These are phyloP conservation scores for Taiwanofungus camphoratus DNA, from an alignment of 1,284 basidiomycete genomes.

Conservation along the genomic window DNA sequence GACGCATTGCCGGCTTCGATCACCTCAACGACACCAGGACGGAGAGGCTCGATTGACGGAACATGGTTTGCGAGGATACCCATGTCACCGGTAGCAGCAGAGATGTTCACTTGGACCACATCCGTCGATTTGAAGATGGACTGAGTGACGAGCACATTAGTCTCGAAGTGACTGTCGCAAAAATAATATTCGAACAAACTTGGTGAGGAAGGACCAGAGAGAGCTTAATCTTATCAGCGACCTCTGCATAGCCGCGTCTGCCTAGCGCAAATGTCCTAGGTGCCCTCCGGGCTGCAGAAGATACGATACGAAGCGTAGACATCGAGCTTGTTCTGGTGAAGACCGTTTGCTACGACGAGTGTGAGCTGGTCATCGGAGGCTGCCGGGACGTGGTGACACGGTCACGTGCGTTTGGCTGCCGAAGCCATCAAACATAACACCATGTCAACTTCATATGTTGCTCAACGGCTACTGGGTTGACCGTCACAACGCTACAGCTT, in stretches of 20 bases:
- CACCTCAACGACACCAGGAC: conserved; percentile 90
- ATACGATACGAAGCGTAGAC: conserved; percentile 70
- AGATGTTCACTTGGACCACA: conserved; percentile 91
- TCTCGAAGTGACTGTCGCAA: conserved; percentile 11
- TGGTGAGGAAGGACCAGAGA: conserved; percentile 91
- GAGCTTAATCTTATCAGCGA: conserved; percentile 80
- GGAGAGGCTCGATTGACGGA: conserved; percentile 87
- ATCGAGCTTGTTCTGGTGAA: conserved; percentile 34
- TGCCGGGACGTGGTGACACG: conserved; percentile 9
- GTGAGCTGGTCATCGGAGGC: conserved; percentile 13
- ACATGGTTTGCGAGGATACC: conserved; percentile 98
- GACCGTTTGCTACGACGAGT: conserved; percentile 18
- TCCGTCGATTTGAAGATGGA: conserved; percentile 82
- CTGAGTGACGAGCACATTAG: conserved; percentile 36
- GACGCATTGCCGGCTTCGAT: conserved; percentile 72
- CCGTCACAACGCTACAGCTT: no score
- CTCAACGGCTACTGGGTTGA: no score
- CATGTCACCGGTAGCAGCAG: conserved; percentile 96
- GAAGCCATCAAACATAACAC: no score
- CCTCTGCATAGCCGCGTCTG: conserved; percentile 86
- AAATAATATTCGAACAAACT: conserved; percentile 45
- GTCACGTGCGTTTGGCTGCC: no score
- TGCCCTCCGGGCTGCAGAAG: conserved; percentile 56
- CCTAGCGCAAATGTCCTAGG: conserved; percentile 46
- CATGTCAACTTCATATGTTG: no score